Conservation (phyloP, 164 flowering plant species). For the Euptelea pleiosperma region DNA sequence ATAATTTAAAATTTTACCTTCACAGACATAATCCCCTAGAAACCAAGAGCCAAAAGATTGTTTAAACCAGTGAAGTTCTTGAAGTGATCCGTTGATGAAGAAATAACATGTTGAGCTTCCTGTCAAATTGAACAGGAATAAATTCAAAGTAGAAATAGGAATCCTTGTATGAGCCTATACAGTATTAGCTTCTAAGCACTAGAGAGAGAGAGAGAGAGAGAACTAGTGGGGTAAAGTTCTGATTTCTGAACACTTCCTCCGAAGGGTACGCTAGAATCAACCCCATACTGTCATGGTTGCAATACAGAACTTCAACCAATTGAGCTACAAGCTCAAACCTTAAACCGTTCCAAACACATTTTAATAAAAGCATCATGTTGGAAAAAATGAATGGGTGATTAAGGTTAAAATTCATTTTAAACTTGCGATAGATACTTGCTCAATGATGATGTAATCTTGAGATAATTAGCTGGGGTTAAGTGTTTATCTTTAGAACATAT, state of each 20-base stretch:
- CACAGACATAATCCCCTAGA: conserved; percentile 76
- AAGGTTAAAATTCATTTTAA: too few species aligned
- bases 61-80: conserved; percentile 91
- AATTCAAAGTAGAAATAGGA: not conserved
- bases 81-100: conserved; percentile 45
- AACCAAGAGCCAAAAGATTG: conserved; percentile 84
- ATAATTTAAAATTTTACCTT: conserved; percentile 46
- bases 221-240: not conserved
- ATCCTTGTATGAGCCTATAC: not conserved
- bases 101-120: conserved; percentile 58
- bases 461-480: too few species aligned
- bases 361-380: too few species aligned
- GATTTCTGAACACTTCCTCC: not conserved
- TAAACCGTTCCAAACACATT: too few species aligned
- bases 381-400: too few species aligned
- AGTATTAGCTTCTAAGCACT: not conserved
- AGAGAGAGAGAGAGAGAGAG: not conserved
- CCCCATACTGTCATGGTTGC: too few species aligned
- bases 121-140: conserved; percentile 17
- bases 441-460: too few species aligned
- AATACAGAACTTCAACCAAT: too few species aligned
- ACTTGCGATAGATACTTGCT: too few species aligned
- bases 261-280: not conserved
- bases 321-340: too few species aligned
- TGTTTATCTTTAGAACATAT: too few species aligned